Conservation (phyloP, 129 eudicot genomes). For the Flaveria sonorensis region DNA sequence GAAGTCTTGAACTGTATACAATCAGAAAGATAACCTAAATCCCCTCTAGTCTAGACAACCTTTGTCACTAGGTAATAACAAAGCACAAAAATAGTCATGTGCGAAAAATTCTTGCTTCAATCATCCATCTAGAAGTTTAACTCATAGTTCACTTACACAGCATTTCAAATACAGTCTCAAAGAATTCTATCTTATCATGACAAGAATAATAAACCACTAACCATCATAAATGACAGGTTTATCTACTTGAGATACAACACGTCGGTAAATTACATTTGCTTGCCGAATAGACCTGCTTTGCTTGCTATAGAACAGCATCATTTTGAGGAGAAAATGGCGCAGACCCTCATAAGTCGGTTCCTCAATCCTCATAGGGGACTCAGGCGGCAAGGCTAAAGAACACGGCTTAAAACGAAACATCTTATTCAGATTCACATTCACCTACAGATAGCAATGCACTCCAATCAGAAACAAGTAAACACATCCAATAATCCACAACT, state of each 20-base stretch:
- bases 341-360: constrained; percentile 70
- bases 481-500: constrained; percentile 4
- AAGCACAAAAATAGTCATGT: background rate
- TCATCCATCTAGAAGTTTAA: background rate
- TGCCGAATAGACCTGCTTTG: constrained; percentile 85
- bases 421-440: constrained; percentile 38
- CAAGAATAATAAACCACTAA: constrained; percentile 39
- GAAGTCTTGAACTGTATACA: background rate
- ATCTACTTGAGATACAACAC: constrained; percentile 71
- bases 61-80: background rate
- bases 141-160: background rate
- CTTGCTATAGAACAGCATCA: constrained; percentile 80
- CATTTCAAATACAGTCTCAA: constrained; percentile 2
- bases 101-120: background rate
- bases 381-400: constrained; percentile 48
- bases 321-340: constrained; percentile 56
- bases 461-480: constrained; percentile 19
- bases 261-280: constrained; percentile 77
- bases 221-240: constrained; percentile 86
- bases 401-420: constrained; percentile 39
- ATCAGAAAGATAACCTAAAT: constrained; percentile 1
- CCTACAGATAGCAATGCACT: constrained; percentile 30
- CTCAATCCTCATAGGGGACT: constrained; percentile 37
- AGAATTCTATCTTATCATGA: constrained; percentile 14
- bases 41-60: background rate